phyloP scores from a whole-genome alignment of 495 filamentous ascomycete genomes.

The Hypoxylon lenormandii region DNA sequence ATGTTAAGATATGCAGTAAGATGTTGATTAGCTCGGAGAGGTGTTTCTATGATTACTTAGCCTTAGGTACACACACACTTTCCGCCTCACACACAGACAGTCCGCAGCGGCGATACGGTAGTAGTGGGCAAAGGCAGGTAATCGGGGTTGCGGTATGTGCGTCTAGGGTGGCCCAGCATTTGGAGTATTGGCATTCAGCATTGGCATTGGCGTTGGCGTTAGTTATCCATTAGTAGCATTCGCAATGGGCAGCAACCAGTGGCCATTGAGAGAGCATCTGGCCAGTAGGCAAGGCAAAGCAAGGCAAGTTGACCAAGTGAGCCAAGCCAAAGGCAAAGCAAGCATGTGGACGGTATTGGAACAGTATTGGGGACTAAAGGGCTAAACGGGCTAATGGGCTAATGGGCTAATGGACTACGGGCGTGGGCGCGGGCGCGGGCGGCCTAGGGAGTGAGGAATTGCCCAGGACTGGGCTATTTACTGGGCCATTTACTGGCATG shows the following conservation, averaged over 20 bases:
- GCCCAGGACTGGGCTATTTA: background rate
- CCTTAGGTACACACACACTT: constrained; percentile 7
- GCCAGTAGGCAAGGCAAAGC: background rate
- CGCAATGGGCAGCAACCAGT: background rate
- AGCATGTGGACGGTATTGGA: constrained; percentile 26
- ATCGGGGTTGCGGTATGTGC: constrained; percentile 40
- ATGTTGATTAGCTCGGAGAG: constrained; percentile 31
- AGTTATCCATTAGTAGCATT: background rate
- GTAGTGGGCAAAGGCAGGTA: constrained; percentile 34
- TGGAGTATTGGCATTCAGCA: background rate
- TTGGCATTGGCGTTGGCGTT: background rate
- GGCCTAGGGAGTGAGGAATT: background rate
- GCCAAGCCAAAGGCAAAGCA: background rate
- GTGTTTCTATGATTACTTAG: constrained; percentile 42
- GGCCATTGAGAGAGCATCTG: constrained; percentile 6
- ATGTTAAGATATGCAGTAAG: constrained; percentile 25
- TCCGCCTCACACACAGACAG: constrained; percentile 36
- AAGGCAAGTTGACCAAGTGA: background rate
- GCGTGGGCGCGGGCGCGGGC: too few relatives aligned
- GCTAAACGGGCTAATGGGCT: too few relatives aligned
- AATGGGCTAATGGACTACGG: too few relatives aligned
- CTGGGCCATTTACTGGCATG: constrained; percentile 28
- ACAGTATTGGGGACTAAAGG: too few relatives aligned
- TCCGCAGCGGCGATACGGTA: constrained; percentile 43
- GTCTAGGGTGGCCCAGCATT: background rate